Evolutionary conservation across 2,329 filamentous ascomycete genomes (phyloP), one percentile per base, ranked within the genome.

Genomic region (Metarhizium humberi): DNA sequence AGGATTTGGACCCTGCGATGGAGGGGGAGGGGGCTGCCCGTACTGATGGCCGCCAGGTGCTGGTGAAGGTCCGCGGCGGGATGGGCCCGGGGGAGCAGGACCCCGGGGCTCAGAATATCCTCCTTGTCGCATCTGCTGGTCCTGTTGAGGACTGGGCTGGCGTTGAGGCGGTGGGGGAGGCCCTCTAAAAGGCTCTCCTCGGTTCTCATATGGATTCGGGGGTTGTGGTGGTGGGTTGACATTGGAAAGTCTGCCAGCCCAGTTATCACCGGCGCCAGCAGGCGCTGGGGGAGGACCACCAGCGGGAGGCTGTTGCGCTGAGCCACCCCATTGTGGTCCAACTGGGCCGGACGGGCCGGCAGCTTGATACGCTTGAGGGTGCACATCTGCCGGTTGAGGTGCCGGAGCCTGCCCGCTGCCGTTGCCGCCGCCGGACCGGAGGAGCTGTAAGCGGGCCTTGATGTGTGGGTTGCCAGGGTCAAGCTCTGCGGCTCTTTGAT

Each of bases 401-500:
- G 87, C 89, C 62, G 80, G 85, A 64, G 87, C 88, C 58, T 87
- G 79, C 63, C 87, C 78, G 63, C 87, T 78, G 58, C 89, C 86
- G 66, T 84, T 86, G 58, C 84, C 80, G 63, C 88, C 86, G 18
- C 90, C 90, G 60, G 84, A 92, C 56, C 94, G 88, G 56, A 99
- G 81, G 50, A 99, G 79, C 68, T 95, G 89, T 58, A 99, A 78
- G 58, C 94, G 86, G 56, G 92, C 91, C 72, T 97, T 97, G 78
- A 99, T 97, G 70, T 97, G 92, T 43, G 90, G 88, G 67, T 99
- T 97, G 58, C 78, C 79, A 0, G 94, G 92, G 67, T 99, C 94
- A 60, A 99, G 82, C 69, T 99, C 94, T 40, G 92, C 92, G 45
- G 94, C 94, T 62, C 94, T 84, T 66, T 92, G 88, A 69, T 97